phyloP scores from a whole-genome alignment of 306 rosid genomes.

The Glycine soja region DNA sequence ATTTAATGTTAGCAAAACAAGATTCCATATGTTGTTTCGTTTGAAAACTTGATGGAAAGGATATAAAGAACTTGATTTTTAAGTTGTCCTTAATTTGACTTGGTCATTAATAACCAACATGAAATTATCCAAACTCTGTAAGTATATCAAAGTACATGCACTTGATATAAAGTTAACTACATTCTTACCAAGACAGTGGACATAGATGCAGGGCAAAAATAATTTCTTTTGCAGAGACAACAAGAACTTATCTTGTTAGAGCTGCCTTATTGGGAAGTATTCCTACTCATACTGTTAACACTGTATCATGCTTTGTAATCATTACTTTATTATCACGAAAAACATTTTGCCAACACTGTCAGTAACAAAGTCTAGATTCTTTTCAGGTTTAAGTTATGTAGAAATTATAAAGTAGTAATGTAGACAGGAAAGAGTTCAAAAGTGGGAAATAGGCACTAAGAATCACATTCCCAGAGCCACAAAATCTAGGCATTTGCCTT shows the following conservation, averaged over 20 bases:
- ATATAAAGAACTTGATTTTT: neutral
- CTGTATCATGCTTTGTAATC: neutral
- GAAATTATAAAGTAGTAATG: neutral
- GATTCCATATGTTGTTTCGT: neutral
- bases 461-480: neutral
- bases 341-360: neutral
- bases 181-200: constrained; percentile 1
- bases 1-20: neutral
- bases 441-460: no score
- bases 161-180: constrained; percentile 5
- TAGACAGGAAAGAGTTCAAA: constrained; percentile 10
- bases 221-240: constrained; percentile 8
- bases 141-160: constrained; percentile 8
- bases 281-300: neutral
- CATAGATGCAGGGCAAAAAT: neutral
- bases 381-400: neutral
- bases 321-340: neutral
- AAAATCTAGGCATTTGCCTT: constrained; percentile 19
- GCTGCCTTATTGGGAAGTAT: constrained; percentile 3
- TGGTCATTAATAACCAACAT: neutral
- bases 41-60: no score
- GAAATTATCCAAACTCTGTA: neutral
- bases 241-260: constrained; percentile 7
- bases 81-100: neutral
- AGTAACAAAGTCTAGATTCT: neutral